Evolutionary conservation across 108 stramenopile species (phyloP), one percentile per base, ranked within the genome.

Genomic region (Cyclotella atomus): DNA sequence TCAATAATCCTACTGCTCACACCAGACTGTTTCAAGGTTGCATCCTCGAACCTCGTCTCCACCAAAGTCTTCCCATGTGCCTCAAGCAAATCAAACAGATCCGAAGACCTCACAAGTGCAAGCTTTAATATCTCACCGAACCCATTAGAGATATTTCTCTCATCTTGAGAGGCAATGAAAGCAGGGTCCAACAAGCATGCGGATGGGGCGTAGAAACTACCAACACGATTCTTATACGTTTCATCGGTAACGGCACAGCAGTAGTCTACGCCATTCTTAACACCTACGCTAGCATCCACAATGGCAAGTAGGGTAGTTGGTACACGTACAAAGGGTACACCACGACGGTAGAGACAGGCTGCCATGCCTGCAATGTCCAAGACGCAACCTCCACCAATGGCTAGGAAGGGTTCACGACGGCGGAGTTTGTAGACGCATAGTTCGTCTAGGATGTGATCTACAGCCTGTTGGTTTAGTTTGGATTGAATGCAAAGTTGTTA

Each of bases 41-140:
- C 73, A 24, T 76, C 77, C 36, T 82, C 84, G 49, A 94, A 96
- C 2, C 83, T 65, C 43, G 84, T 82, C n/a, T 88, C 79, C 4
- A 98, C 85, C 43, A 98, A 81, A 9, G 89, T 89, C 2, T 70
- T 68, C 0, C 97, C 97, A 79, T 97, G 96, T 23, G 92, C 86
- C 79, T 98, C 97, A 15, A 98, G 85, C 36, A 98, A 81, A 25
- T 92, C 92, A 74, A 98, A 98, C 50, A 98, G 75, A 71, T 96
- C 94, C 25, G 74, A 59, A 14, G 92, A 94, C 47, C 95, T 85
- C 21, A 98, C 97, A 17, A 98, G 79, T 17, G 96, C 97, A 21
- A 97, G 83, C 82, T 98, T 98, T 63, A 98, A 70, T 61, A 98
- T 95, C 85, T 98, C 97, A 19, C 97, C 97, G 71, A 96, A 91